These are phyloP conservation scores for Arabidopsis arenosa DNA, from an alignment of 345 rosid genomes.

Conservation along the genomic window DNA sequence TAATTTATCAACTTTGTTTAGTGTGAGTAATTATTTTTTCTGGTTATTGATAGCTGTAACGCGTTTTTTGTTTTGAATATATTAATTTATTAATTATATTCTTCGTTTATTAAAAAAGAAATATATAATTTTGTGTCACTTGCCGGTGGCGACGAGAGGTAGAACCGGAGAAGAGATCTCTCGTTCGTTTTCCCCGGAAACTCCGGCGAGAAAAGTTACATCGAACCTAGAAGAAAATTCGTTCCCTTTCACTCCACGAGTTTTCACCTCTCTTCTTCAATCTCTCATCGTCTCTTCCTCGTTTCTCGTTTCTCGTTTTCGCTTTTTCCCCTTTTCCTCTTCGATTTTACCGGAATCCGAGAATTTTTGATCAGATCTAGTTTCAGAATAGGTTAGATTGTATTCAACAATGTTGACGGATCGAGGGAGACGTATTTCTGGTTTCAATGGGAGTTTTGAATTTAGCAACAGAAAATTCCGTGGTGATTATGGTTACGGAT, in stretches of 20 bases:
- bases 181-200: conserved; percentile 46
- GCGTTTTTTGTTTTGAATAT: conserved; percentile 16
- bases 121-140: conserved; percentile 1
- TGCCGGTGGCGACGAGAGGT: conserved; percentile 39
- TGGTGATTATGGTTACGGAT: conserved; percentile 35
- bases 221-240: conserved; percentile 22
- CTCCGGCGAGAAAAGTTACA: conserved; percentile 33
- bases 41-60: no score
- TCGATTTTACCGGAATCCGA: neutral
- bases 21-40: no score
- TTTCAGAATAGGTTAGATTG: neutral
- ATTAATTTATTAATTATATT: neutral
- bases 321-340: conserved; percentile 1
- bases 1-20: neutral
- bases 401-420: conserved; percentile 48
- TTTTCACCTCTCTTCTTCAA: conserved; percentile 24
- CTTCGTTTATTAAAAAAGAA: neutral
- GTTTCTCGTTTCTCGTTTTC: conserved; percentile 27
- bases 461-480: conserved; percentile 35
- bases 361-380: conserved; percentile 32
- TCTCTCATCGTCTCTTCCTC: conserved; percentile 22
- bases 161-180: conserved; percentile 25
- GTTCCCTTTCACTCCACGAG: conserved; percentile 27
- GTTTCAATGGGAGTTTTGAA: conserved; percentile 39
- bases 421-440: conserved; percentile 46